Conservation (phyloP, 208 protist species). For the Leishmania gerbilli region DNA sequence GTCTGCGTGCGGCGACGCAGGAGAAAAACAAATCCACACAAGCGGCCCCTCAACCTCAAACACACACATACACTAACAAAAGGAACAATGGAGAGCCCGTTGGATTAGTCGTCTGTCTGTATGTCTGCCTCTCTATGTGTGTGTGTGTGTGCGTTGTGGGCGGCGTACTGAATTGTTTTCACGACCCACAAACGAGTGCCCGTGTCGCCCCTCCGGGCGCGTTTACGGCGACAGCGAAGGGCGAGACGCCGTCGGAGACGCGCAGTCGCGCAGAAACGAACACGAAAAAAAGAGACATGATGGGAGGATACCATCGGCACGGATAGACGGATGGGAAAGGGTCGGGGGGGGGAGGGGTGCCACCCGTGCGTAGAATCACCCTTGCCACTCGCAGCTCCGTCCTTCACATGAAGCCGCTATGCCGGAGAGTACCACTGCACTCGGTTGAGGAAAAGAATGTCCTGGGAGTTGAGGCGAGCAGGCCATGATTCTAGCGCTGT, state of each 20-base stretch:
- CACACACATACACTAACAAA: background rate
- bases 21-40: background rate
- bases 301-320: background rate
- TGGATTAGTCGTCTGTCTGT: background rate
- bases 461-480: too few relatives aligned
- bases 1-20: background rate
- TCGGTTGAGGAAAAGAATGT: background rate
- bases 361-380: background rate
- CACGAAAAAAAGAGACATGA: background rate
- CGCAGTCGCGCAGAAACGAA: too few relatives aligned
- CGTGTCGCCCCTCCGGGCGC: background rate
- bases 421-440: background rate
- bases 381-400: background rate
- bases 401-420: background rate
- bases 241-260: too few relatives aligned
- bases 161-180: background rate
- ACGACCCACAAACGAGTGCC: background rate
- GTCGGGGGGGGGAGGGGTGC: background rate
- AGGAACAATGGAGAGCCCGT: background rate
- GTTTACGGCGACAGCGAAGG: background rate
- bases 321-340: background rate
- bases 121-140: background rate
- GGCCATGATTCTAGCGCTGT: background rate
- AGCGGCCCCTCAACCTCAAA: background rate
- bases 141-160: background rate